Evolutionary conservation across 1,139 yeast genomes (phyloP).

Genomic region (Debaryomyces nepalensis): DNA sequence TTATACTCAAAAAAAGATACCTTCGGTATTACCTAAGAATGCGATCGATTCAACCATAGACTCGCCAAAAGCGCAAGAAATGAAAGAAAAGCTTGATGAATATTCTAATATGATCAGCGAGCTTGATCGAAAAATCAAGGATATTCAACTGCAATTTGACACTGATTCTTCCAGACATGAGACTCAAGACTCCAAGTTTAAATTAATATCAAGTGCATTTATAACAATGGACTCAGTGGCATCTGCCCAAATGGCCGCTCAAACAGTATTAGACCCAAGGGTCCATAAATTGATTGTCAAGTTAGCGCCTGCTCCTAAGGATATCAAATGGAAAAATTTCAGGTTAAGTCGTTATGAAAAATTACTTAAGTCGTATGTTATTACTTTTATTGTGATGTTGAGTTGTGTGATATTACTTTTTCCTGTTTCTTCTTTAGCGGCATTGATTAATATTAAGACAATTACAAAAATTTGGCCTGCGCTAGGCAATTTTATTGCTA

Average conservation of each 20-base stretch:
- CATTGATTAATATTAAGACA: constrained; percentile 71
- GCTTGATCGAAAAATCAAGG: constrained; percentile 34
- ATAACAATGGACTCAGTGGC: constrained; percentile 86
- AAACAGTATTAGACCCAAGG: constrained; percentile 77
- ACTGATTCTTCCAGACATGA: constrained; percentile 31
- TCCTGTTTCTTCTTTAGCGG: constrained; percentile 76
- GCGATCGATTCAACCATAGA: neutral
- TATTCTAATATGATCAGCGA: constrained; percentile 28
- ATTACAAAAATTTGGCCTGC: constrained; percentile 76
- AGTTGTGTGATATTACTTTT: constrained; percentile 66
- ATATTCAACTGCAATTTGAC: constrained; percentile 39
- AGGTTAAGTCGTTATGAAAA: constrained; percentile 62
- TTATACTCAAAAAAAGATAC: constrained; percentile 33
- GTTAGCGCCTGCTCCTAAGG: constrained; percentile 83
- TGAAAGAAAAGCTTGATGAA: constrained; percentile 21
- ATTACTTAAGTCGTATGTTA: constrained; percentile 57
- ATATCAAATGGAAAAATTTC: constrained; percentile 76
- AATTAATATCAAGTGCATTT: constrained; percentile 68
- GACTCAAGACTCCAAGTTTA: constrained; percentile 32
- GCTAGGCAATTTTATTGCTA: constrained; percentile 60
- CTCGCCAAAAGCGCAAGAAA: constrained; percentile 6
- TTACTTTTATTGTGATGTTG: constrained; percentile 65
- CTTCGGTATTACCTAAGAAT: constrained; percentile 28
- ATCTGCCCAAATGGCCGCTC: constrained; percentile 86
- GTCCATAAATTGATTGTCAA: constrained; percentile 71